These are phyloP conservation scores for Nakataea oryzae DNA, from an alignment of 2,329 filamentous ascomycete genomes.

Conservation along the genomic window DNA sequence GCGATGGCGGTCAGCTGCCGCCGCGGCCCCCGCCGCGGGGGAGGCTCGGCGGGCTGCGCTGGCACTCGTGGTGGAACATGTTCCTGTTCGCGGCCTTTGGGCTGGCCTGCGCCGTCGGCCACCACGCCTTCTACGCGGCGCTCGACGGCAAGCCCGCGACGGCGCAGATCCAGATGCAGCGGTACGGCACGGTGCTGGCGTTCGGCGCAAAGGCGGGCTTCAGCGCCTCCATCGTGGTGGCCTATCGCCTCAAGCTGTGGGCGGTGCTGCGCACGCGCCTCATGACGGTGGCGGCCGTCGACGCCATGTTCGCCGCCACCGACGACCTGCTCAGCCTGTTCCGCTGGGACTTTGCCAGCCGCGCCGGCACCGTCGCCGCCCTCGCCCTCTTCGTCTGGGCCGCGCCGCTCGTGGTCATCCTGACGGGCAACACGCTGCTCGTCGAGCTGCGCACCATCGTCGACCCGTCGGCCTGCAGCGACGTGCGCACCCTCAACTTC, in stretches of 20 bases:
- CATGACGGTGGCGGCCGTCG: constrained; percentile 16
- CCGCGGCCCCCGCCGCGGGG: background rate
- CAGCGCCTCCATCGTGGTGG: constrained; percentile 20
- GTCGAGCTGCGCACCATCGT: constrained; percentile 12
- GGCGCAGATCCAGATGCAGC: constrained; percentile 24
- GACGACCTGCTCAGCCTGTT: constrained; percentile 36
- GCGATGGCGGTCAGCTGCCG: background rate
- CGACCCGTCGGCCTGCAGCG: constrained; percentile 8
- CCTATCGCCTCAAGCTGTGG: constrained; percentile 16
- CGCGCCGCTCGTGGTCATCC: constrained; percentile 17
- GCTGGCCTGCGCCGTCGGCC: constrained; percentile 21
- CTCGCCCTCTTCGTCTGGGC: constrained; percentile 16
- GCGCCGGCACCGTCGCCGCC: constrained; percentile 31
- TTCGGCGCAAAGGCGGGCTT: constrained; percentile 27
- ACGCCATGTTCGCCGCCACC: constrained; percentile 26
- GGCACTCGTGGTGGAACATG: constrained; percentile 18
- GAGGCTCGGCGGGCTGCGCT: constrained; percentile 2
- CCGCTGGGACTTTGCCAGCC: constrained; percentile 25
- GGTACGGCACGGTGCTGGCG: constrained; percentile 26
- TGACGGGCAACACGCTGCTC: constrained; percentile 16
- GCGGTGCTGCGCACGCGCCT: constrained; percentile 14
- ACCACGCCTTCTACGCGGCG: constrained; percentile 24
- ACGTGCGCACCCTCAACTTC: constrained; percentile 18
- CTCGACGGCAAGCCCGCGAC: constrained; percentile 20
- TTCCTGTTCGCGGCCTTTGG: constrained; percentile 25